Conservation (phyloP, 495 filamentous ascomycete genomes). For the Gamarada debralockiae region DNA sequence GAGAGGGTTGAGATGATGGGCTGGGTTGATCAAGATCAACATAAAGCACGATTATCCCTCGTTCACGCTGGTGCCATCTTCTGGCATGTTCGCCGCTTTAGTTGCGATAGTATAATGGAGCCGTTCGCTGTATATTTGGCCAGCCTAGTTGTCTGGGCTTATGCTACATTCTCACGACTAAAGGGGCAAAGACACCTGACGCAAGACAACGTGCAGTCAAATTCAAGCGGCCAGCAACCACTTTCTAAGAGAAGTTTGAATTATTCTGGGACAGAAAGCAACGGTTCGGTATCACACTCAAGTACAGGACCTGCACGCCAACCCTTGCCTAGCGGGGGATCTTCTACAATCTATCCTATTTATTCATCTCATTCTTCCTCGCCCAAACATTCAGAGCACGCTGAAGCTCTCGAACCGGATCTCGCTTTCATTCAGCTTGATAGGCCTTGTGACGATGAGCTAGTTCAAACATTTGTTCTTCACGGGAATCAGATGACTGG, state of each 20-base stretch:
- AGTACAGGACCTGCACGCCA: too few species aligned
- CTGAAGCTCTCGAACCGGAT: neutral
- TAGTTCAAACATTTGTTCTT: conserved; percentile 46
- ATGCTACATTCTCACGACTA: conserved; percentile 25
- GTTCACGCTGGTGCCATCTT: conserved; percentile 44
- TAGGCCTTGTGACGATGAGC: conserved; percentile 47
- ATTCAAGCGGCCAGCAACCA: neutral
- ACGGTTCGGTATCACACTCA: too few species aligned
- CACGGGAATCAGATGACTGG: conserved; percentile 24
- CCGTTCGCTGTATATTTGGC: conserved; percentile 41
- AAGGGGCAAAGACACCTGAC: neutral
- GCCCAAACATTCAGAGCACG: neutral
- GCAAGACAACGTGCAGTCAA: neutral
- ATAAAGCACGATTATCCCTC: conserved; percentile 48
- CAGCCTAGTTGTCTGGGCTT: conserved; percentile 47
- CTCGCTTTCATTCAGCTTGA: conserved; percentile 42
- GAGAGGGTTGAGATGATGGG: neutral
- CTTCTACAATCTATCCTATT: too few species aligned
- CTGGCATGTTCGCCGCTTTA: conserved; percentile 45
- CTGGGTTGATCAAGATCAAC: conserved; percentile 47
- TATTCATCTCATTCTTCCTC: neutral
- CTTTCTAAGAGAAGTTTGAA: neutral
- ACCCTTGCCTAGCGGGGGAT: too few species aligned
- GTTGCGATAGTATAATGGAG: conserved; percentile 44
- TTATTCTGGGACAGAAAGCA: neutral